Evolutionary conservation across 257 asterid species (phyloP), one percentile per base, ranked within the genome.

Genomic region (Rhazya stricta): DNA sequence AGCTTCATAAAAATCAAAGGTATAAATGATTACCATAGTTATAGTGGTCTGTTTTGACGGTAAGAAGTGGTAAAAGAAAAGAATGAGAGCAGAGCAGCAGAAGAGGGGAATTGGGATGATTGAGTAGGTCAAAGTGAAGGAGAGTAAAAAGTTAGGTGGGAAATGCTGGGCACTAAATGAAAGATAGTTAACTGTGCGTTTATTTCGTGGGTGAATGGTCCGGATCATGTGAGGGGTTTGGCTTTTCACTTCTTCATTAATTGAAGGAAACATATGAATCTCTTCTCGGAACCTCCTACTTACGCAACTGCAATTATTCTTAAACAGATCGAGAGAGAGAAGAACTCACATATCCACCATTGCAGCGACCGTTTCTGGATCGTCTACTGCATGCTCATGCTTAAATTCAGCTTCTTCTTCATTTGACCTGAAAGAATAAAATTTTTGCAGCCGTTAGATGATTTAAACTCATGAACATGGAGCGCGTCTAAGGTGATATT

Each of bases 331-430:
- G n/a, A 42, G 39, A 71, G 21, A 41, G 75, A 71, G 69, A 76
- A 37, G 34, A 67, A 77, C 97, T 82, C 83, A 93, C 98, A 80
- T 84, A 27, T 87, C 79, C 76, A 93, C 97, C 87, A 87, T 84
- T 53, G 88, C 81, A 58, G 88, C 95, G 19, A 89, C 88, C 50
- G 82, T 80, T 51, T 91, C 98, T 48, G 97, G 98, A 85, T 93
- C 88, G 62, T 86, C 90, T 27, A 83, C 92, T 16, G 93, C 90
- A 13, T 84, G 74, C 50, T 81, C 86, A 53, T 85, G 88, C 71
- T 84, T 86, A 70, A 80, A 81, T 68, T 77, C 79, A n/a, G 32
- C 37, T 32, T 67, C 82, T 57, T 75, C 87, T 32, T 75, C 91
- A 62, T 77, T 69, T 61, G 66, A 79, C 77, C 97, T 93, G 89